Conservation (phyloP, 129 eudicot genomes). For the Pulicaria dysenterica region DNA sequence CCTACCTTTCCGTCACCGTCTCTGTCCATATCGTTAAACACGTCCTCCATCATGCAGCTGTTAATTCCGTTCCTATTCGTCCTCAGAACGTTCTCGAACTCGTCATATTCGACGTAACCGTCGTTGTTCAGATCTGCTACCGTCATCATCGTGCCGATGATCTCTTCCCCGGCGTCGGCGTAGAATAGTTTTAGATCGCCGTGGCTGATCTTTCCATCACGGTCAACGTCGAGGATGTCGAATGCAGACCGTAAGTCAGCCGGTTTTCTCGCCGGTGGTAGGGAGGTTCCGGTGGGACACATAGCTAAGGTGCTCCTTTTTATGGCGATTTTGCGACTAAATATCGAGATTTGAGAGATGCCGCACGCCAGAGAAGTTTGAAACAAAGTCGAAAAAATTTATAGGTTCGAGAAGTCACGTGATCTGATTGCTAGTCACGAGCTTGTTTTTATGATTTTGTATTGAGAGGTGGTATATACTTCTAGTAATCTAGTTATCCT, state of each 20-base stretch:
- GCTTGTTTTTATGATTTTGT: too few relatives aligned
- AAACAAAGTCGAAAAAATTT: too few relatives aligned
- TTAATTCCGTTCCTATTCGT: background rate
- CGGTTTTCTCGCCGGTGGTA: background rate
- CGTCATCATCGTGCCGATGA: conserved; percentile 64
- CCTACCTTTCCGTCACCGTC: conserved; percentile 82
- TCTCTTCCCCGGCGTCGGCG: conserved; percentile 42
- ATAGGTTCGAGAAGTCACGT: too few relatives aligned
- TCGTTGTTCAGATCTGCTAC: conserved; percentile 60
- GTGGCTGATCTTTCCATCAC: conserved; percentile 65
- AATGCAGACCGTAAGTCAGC: conserved; percentile 60
- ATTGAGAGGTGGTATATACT: too few relatives aligned
- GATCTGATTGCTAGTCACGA: too few relatives aligned
- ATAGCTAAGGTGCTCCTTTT: conserved; percentile 21
- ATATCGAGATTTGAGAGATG: background rate
- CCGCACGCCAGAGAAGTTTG: too few relatives aligned
- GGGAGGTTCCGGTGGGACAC: conserved; percentile 56
- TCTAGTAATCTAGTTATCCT: too few relatives aligned
- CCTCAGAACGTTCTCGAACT: conserved; percentile 61
- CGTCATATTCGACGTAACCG: conserved; percentile 70
- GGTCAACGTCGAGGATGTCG: conserved; percentile 68
- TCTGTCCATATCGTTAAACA: conserved; percentile 65
- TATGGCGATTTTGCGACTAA: conserved; percentile 11
- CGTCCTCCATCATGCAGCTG: conserved; percentile 58
- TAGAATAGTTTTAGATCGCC: conserved; percentile 55